A percentile compares a stretch with the other conserved stretches of the same genome.
These are phyloP conservation scores for Rosellinia necatrix DNA, from an alignment of 2,329 filamentous ascomycete species.

Conservation along the genomic window DNA sequence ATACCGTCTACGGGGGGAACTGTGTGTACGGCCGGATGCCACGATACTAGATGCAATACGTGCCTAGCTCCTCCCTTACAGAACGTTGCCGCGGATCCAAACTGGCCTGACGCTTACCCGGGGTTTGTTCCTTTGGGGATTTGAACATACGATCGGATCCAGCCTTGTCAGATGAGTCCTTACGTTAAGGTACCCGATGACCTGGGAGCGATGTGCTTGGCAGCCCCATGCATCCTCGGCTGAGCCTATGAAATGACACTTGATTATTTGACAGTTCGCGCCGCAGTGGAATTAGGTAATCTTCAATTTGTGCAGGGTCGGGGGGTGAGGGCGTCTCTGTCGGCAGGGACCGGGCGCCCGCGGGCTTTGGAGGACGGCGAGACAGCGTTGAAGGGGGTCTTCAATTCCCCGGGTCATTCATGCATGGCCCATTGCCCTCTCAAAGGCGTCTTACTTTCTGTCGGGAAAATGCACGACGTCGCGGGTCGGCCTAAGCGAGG, in stretches of 20 bases:
- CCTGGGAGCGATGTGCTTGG: slow-evolving; percentile 8
- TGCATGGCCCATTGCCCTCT: no score
- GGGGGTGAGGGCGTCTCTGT: neutral
- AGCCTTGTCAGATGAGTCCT: slow-evolving; percentile 21
- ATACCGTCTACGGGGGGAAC: neutral
- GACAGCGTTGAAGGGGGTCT: slow-evolving; percentile 3
- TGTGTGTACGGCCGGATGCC: neutral
- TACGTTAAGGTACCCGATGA: slow-evolving; percentile 5
- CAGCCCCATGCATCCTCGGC: neutral
- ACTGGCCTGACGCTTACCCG: slow-evolving; percentile 10
- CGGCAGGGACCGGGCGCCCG: slow-evolving; percentile 20
- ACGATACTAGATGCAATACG: neutral
- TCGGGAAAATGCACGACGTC: no score
- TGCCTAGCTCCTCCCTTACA: neutral
- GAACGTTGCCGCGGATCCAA: neutral
- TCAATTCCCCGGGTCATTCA: slow-evolving; percentile 17
- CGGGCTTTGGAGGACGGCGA: neutral
- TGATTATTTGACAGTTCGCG: slow-evolving; percentile 3
- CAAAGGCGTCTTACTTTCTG: neutral
- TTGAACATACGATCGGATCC: slow-evolving; percentile 19
- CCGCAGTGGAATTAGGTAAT: neutral
- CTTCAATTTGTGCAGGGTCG: no score
- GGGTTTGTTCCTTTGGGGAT: slow-evolving; percentile 8
- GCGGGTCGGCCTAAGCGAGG: neutral
- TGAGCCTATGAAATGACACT: neutral